phyloP scores from a whole-genome alignment of 2,329 filamentous ascomycete species.

The Claviceps quebecensis region DNA sequence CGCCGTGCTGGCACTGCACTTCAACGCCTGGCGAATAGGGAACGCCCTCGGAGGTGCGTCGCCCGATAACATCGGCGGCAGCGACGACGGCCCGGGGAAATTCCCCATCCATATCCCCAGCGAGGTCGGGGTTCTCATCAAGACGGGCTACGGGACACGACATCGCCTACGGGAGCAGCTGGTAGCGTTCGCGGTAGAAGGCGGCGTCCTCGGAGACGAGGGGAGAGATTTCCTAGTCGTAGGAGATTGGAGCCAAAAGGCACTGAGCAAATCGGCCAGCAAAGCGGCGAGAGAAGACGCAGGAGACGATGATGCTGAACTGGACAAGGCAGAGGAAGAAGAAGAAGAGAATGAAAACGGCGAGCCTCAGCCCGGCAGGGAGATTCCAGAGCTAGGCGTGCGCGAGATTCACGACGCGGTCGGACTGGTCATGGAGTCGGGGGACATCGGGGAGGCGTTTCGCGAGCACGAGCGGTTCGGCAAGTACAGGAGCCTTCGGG shows the following conservation, averaged over 20 bases:
- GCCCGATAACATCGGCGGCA: slow-evolving; percentile 28
- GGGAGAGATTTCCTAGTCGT: slow-evolving; percentile 33
- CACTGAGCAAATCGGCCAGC: slow-evolving; percentile 6
- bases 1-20: slow-evolving; percentile 19
- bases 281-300: slow-evolving; percentile 16
- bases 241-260: slow-evolving; percentile 29
- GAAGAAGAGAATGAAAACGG: neutral
- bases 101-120: slow-evolving; percentile 29
- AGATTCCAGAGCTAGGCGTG: neutral
- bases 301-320: slow-evolving; percentile 15
- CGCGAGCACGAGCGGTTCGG: slow-evolving; percentile 20
- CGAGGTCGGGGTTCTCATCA: slow-evolving; percentile 38
- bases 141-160: slow-evolving; percentile 42
- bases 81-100: slow-evolving; percentile 14
- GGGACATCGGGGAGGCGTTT: slow-evolving; percentile 13
- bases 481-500: slow-evolving; percentile 27
- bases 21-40: slow-evolving; percentile 19
- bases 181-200: slow-evolving; percentile 23
- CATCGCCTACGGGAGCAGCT: slow-evolving; percentile 33
- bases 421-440: slow-evolving; percentile 19
- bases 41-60: slow-evolving; percentile 15
- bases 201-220: slow-evolving; percentile 21
- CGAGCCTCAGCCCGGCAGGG: too few species aligned
- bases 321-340: neutral
- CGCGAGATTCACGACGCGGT: slow-evolving; percentile 27